Base-by-base conservation (phyloP, 73 alveolate genomes). In the Paramecium pentaurelia region DNA sequence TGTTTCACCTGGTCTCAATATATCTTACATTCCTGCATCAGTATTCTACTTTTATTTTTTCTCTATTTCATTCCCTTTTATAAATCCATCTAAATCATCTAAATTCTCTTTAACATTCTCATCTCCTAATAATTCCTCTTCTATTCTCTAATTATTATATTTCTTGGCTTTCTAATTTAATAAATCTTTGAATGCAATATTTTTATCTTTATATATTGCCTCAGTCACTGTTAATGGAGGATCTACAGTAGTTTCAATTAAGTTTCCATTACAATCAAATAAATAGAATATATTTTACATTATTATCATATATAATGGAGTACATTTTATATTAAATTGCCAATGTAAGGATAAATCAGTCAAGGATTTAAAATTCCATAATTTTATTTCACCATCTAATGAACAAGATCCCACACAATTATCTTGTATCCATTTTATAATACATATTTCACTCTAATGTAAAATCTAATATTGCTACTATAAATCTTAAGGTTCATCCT, bases 401-500 rank as follows among this genome's bases (percentile, higher is more conserved):
- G 77, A 40, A 32, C 77, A 22, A 3, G 91, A 40, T n/a, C 49
- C 32, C 0, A 80, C 49, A 45, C 47, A 49, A 80, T 80, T 45
- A 4, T 80, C 91, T 45, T 80, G 25, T 38, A 80, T 28, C 91
- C 91, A 80, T 80, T 47, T 42, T 22, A 80, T 42, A 6, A 80
- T 80, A n/a, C 91, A 80, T 0, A 80, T 80, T 6, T 80, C 73
- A 40, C 51, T 42, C 7, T 45, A 18, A 47, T 80, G 91, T 1
- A 14, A 16, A 25, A 80, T 47, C 45, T 80, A 49, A 49, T 45
- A 80, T 32, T 42, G n/a, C 1, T 25, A 3, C 16, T 45, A 42
- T 49, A 80, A 27, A 44, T 80, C 91, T 80, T 80, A 80, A 1
- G 77, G 73, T 27, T 80, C 91, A 80, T 80, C 91, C 28, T 80